phyloP scores from a whole-genome alignment of 306 rosid species.

The Cucurbita pepo region DNA sequence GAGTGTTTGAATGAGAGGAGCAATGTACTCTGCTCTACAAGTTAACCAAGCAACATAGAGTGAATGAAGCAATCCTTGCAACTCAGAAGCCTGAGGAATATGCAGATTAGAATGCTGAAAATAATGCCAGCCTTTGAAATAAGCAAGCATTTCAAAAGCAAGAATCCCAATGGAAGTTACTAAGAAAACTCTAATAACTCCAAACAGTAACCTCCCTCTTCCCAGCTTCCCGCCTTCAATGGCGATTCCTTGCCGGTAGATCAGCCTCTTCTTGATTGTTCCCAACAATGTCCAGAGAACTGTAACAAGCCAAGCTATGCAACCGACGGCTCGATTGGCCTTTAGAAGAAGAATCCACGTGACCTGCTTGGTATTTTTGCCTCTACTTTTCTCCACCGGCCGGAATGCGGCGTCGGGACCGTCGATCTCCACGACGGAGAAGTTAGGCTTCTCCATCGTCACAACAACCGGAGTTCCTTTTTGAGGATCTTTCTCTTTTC shows the following conservation, averaged over 20 bases:
- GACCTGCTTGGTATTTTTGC: slow-evolving; percentile 76
- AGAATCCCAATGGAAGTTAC: slow-evolving; percentile 49
- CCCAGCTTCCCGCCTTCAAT: slow-evolving; percentile 44
- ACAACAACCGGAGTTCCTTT: slow-evolving; percentile 80
- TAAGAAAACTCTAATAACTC: slow-evolving; percentile 50
- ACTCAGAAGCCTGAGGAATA: slow-evolving; percentile 55
- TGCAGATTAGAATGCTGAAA: slow-evolving; percentile 49
- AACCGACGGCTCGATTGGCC: slow-evolving; percentile 68
- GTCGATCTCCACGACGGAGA: slow-evolving; percentile 75
- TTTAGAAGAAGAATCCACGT: slow-evolving; percentile 86
- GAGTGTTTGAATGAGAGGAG: slow-evolving; percentile 63
- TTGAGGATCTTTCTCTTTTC: slow-evolving; percentile 33
- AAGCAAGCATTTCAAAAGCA: slow-evolving; percentile 63
- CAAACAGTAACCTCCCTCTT: slow-evolving; percentile 43
- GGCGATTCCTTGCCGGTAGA: slow-evolving; percentile 41
- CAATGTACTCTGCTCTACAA: slow-evolving; percentile 68
- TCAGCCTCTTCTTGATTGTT: slow-evolving; percentile 54
- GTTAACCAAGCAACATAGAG: slow-evolving; percentile 65
- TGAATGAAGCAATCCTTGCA: slow-evolving; percentile 48
- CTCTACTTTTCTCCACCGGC: slow-evolving; percentile 60
- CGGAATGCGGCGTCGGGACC: slow-evolving; percentile 75
- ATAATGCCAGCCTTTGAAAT: slow-evolving; percentile 71
- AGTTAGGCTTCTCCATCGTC: slow-evolving; percentile 73
- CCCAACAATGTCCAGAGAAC: slow-evolving; percentile 62
- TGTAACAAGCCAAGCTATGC: slow-evolving; percentile 49